Conservation (phyloP, 148 eudicot species). For the Chenopodium quinoa region DNA sequence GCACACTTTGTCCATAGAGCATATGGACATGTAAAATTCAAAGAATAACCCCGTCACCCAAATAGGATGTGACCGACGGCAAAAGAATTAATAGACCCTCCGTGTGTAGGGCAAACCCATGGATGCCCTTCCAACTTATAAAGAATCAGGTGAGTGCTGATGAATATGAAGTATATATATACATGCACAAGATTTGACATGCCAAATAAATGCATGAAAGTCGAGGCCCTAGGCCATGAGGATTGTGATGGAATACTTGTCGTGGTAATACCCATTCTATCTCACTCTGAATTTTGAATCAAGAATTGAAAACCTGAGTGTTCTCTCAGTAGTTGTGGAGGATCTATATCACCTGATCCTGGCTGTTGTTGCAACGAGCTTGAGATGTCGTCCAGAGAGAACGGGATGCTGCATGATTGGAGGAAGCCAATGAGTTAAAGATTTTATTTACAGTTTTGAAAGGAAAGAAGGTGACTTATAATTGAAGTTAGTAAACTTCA, state of each 20-base stretch:
- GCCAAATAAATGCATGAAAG: constrained; percentile 17
- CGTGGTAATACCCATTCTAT: constrained; percentile 1
- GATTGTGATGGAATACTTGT: constrained; percentile 1
- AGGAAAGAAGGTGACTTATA: background rate
- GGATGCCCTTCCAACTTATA: constrained; percentile 31
- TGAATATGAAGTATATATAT: constrained; percentile 14
- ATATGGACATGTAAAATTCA: constrained; percentile 29
- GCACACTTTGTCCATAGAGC: constrained; percentile 31
- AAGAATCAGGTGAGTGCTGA: constrained; percentile 23
- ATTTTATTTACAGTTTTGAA: background rate
- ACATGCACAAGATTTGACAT: constrained; percentile 26
- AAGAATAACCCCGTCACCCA: constrained; percentile 31
- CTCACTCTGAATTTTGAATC: constrained; percentile 51
- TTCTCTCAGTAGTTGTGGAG: constrained; percentile 83
- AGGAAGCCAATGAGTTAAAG: background rate
- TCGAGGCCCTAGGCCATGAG: constrained; percentile 3
- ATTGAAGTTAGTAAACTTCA: constrained; percentile 4
- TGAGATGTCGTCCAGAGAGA: constrained; percentile 90
- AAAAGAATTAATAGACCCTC: constrained; percentile 34
- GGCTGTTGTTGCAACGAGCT: constrained; percentile 64
- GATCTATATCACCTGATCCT: constrained; percentile 68
- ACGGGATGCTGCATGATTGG: constrained; percentile 72
- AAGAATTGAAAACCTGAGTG: constrained; percentile 89
- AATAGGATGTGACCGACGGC: constrained; percentile 18
- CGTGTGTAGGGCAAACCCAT: constrained; percentile 26